These are phyloP conservation scores for Vanderwaltozyma verrucispora DNA, from an alignment of 805 yeast genomes.

Conservation along the genomic window DNA sequence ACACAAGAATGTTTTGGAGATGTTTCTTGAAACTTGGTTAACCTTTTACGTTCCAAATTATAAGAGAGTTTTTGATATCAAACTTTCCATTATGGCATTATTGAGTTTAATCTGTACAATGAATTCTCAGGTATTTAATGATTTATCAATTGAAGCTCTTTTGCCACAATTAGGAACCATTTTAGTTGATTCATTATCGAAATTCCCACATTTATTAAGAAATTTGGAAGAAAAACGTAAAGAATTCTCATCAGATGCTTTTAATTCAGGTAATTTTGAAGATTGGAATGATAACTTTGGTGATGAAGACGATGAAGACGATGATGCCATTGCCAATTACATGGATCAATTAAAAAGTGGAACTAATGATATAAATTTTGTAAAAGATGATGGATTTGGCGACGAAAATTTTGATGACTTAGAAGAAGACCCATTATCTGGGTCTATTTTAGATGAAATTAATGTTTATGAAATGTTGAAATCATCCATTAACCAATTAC, in stretches of 20 bases:
- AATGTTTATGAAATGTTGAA: constrained; percentile 63
- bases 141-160: constrained; percentile 29
- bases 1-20: constrained; percentile 29
- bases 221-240: constrained; percentile 53
- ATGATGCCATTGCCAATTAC: constrained; percentile 33
- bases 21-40: constrained; percentile 40
- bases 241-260: constrained; percentile 35
- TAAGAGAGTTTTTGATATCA: constrained; percentile 70
- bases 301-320: constrained; percentile 31
- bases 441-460: constrained; percentile 66
- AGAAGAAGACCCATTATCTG: constrained; percentile 72
- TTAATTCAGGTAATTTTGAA: constrained; percentile 24
- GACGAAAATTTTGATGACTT: constrained; percentile 60
- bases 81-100: constrained; percentile 60
- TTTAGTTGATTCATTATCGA: constrained; percentile 42
- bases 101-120: constrained; percentile 34
- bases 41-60: constrained; percentile 35
- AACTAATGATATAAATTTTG: constrained; percentile 23
- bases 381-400: constrained; percentile 26
- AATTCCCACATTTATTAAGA: constrained; percentile 63
- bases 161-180: constrained; percentile 42
- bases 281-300: constrained; percentile 22
- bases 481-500: constrained; percentile 39
- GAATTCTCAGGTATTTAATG: constrained; percentile 16
- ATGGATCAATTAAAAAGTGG: constrained; percentile 35